phyloP scores from a whole-genome alignment of 2,329 filamentous ascomycete species.

The Penicillium brasilianum region DNA sequence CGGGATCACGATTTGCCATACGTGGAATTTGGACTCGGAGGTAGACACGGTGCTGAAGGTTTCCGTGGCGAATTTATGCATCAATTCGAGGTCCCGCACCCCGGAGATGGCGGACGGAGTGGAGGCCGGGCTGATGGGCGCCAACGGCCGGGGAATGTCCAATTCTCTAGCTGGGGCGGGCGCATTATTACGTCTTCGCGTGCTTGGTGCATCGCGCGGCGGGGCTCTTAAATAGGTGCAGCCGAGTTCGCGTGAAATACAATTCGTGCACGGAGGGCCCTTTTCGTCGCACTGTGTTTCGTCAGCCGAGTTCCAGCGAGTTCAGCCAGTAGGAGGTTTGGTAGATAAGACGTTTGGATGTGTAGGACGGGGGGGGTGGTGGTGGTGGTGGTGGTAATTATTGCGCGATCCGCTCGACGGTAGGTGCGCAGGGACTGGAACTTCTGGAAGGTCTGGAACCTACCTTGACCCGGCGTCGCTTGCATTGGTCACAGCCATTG shows the following conservation, averaged over 20 bases:
- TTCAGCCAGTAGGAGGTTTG: not conserved
- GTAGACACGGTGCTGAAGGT: slow-evolving; percentile 52
- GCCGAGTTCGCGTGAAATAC: slow-evolving; percentile 41
- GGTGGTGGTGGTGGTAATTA: no score
- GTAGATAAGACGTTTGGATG: not conserved
- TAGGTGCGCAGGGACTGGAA: no score
- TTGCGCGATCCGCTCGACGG: no score
- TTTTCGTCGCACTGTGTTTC: slow-evolving; percentile 45
- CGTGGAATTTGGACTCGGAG: slow-evolving; percentile 37
- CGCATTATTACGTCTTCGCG: slow-evolving; percentile 13
- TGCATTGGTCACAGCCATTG: slow-evolving; percentile 49
- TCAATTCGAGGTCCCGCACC: slow-evolving; percentile 55
- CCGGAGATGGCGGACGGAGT: slow-evolving; percentile 25
- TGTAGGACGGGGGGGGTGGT: not conserved
- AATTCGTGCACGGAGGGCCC: slow-evolving; percentile 48
- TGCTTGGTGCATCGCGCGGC: slow-evolving; percentile 17
- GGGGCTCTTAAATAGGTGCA: slow-evolving; percentile 38
- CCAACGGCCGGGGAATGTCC: slow-evolving; percentile 18
- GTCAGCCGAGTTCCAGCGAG: slow-evolving; percentile 21
- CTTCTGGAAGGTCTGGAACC: not conserved
- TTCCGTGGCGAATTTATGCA: slow-evolving; percentile 57
- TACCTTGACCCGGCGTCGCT: slow-evolving; percentile 50
- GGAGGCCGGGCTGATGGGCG: slow-evolving; percentile 26
- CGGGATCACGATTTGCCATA: slow-evolving; percentile 50
- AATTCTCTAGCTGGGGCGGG: slow-evolving; percentile 14